Percentiles rank a stretch among this genome's conserved stretches.
Conservation (phyloP, 1,284 basidiomycete genomes). For the Rhodotorula sp. region DNA sequence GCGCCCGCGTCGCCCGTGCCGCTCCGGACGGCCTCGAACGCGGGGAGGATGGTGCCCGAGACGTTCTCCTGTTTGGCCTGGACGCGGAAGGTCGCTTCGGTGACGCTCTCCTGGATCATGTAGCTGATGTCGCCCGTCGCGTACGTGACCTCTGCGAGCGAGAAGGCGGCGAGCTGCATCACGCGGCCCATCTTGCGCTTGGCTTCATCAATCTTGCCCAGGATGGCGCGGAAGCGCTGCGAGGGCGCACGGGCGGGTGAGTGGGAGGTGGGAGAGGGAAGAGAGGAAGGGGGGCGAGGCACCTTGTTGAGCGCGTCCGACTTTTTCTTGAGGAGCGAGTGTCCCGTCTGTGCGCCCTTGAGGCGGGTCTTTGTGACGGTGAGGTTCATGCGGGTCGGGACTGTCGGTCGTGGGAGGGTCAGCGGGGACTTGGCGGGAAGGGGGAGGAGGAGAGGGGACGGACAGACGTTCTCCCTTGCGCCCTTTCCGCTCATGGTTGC, state of each 20-base stretch:
- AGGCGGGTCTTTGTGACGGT: slow-evolving; percentile 90
- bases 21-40: slow-evolving; percentile 82
- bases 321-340: slow-evolving; percentile 96
- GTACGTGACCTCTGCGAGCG: slow-evolving; percentile 97
- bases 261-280: not conserved
- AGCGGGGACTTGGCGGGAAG: not conserved
- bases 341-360: slow-evolving; percentile 96
- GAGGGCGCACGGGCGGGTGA: not conserved
- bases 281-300: not conserved
- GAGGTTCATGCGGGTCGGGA: slow-evolving; percentile 57
- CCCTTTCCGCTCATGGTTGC: slow-evolving; percentile 35
- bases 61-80: slow-evolving; percentile 98
- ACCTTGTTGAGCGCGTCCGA: slow-evolving; percentile 52
- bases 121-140: slow-evolving; percentile 97
- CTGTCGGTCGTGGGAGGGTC: slow-evolving; percentile 11
- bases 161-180: slow-evolving; percentile 98
- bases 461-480: slow-evolving; percentile 42
- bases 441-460: not conserved
- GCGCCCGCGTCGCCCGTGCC: slow-evolving; percentile 55
- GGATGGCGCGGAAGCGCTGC: slow-evolving; percentile 51
- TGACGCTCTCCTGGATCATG: slow-evolving; percentile 73
- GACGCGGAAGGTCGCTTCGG: slow-evolving; percentile 82
- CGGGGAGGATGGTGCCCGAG: slow-evolving; percentile 93
- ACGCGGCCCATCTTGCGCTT: slow-evolving; percentile 99
- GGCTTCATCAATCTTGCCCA: slow-evolving; percentile 74